Base-by-base conservation (phyloP, 257 asterid species). In the Lantana camara region DNA sequence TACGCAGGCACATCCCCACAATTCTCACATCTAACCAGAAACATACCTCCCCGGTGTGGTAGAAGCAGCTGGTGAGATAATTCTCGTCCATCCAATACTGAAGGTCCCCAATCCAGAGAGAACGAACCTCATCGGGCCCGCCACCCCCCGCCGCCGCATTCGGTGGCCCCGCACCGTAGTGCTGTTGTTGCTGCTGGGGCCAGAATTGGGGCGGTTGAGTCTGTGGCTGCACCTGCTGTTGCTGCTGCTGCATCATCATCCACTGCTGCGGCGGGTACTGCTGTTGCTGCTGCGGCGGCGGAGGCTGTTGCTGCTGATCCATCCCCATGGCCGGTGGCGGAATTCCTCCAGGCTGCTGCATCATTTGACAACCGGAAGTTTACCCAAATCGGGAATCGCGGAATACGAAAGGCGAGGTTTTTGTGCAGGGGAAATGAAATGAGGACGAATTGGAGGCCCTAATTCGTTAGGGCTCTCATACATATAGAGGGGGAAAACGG, bases 81-180 rank as follows among this genome's bases (percentile, higher is more conserved):
- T 54, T 81, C 79, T 90, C 97, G 58, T 90, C 97, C 97, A 90
- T 90, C 95, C 95, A 90, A 70, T 70, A 80, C 88, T 87, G 95
- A 67, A 90, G 88, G 61, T 90, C 95, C 34, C 97, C 97, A 75
- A 90, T 83, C 97, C 97, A 90, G 12, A 90, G 88, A 38, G 92
- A 75, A 40, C 91, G 82, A 66, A 87, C 57, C 81, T 90, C 97
- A 12, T 82, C 77, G 9, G 87, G 44, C 23, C 77, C 76, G 21
- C 60, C 81, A n/a, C 53, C 44, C 4, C 62, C 74, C 19, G 52
- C 62, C 15, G 69, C 60, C 1, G 72, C 71, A 56, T 57, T 74
- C 5, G 78, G 4, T 14, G 84, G 78, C 32, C 72, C 65, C 16
- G 54, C 78, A 3, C 82, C 89, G 63, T 85, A 83, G 52, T 75